Conservation (phyloP, 192 early-diverging fungal species). For the Backusella luteola region DNA sequence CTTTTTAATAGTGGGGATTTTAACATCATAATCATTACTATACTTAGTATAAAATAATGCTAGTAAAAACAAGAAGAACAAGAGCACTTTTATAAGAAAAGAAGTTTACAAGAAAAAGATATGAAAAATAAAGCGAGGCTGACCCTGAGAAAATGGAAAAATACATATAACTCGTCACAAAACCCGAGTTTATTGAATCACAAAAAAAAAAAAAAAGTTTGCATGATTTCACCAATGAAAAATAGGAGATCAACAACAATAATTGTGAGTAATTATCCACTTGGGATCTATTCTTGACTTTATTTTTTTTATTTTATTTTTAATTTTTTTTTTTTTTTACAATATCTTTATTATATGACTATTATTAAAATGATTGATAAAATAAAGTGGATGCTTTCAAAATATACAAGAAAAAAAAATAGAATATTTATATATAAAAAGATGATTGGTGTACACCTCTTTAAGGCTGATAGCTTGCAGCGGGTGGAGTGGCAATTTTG, state of each 20-base stretch:
- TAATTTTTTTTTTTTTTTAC: neutral
- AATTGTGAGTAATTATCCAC: neutral
- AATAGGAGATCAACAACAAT: neutral
- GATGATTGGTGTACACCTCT: neutral
- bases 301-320: neutral
- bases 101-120: neutral
- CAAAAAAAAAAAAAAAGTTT: neutral
- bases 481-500: neutral
- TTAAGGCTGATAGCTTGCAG: neutral
- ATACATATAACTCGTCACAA: neutral
- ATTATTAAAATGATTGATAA: neutral
- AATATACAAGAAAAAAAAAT: neutral
- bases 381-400: neutral
- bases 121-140: neutral
- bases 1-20: neutral
- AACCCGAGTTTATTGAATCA: neutral
- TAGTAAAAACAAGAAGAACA: neutral
- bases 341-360: neutral
- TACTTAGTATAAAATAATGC: neutral
- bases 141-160: conserved; percentile 1
- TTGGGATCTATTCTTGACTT: neutral
- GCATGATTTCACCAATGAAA: conserved; percentile 4
- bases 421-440: neutral
- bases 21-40: neutral
- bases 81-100: neutral